These are phyloP conservation scores for Lactarius indigo DNA, from an alignment of 768 basidiomycete genomes.

Conservation along the genomic window DNA sequence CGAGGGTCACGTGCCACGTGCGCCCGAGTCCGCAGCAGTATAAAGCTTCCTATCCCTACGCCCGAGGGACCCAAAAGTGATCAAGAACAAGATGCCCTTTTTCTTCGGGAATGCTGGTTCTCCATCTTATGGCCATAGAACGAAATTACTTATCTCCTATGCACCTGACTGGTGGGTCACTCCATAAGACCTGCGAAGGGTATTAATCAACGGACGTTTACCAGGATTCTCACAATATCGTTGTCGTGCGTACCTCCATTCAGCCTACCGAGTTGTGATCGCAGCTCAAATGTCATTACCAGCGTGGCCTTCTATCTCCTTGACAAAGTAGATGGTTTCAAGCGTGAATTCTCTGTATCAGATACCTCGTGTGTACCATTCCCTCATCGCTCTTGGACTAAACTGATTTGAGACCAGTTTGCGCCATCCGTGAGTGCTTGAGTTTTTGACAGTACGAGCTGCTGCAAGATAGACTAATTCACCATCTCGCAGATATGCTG, in stretches of 20 bases:
- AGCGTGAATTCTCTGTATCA: slow-evolving; percentile 70
- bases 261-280: neutral
- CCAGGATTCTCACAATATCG: slow-evolving; percentile 63
- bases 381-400: slow-evolving; percentile 24
- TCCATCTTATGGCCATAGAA: slow-evolving; percentile 2
- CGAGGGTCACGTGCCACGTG: no score
- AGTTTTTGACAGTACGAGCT: neutral
- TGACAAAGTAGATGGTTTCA: slow-evolving; percentile 65
- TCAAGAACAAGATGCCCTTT: neutral
- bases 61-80: neutral
- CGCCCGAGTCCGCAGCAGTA: neutral
- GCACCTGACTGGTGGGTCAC: slow-evolving; percentile 67
- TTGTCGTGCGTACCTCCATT: slow-evolving; percentile 51
- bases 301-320: slow-evolving; percentile 59
- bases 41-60: neutral
- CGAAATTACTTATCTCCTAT: slow-evolving; percentile 56
- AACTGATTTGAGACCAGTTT: slow-evolving; percentile 30
- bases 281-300: slow-evolving; percentile 28
- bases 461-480: neutral
- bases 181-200: neutral
- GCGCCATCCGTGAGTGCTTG: slow-evolving; percentile 36
- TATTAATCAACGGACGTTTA: neutral
- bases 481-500: slow-evolving; percentile 48
- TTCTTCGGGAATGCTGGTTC: neutral
- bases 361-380: slow-evolving; percentile 63